phyloP scores from a whole-genome alignment of 495 filamentous ascomycete species.

The Aspergillus conjunctus region DNA sequence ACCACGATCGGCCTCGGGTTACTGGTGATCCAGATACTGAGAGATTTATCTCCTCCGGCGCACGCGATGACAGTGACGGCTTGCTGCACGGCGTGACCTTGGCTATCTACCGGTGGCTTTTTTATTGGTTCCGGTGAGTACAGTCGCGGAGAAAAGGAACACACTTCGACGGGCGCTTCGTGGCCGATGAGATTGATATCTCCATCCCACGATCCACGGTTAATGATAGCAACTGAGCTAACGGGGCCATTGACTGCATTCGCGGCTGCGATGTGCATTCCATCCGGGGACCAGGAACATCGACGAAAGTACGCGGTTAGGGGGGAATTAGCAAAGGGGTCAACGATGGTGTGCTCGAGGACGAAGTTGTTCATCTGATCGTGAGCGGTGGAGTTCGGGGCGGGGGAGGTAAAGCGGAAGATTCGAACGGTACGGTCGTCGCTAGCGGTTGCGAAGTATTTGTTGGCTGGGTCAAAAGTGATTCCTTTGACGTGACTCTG shows the following conservation, averaged over 20 bases:
- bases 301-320: constrained; percentile 96
- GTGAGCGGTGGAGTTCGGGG: constrained; percentile 87
- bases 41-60: constrained; percentile 91
- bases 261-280: constrained; percentile 93
- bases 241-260: constrained; percentile 98
- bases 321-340: constrained; percentile 84
- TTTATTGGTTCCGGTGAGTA: constrained; percentile 71
- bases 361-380: constrained; percentile 96
- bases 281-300: constrained; percentile 96
- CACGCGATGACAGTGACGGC: constrained; percentile 96
- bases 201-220: constrained; percentile 88
- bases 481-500: constrained; percentile 98
- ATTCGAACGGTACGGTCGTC: constrained; percentile 97
- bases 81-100: constrained; percentile 33
- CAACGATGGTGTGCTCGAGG: constrained; percentile 81
- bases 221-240: constrained; percentile 93
- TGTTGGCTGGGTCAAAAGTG: constrained; percentile 97
- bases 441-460: constrained; percentile 97
- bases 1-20: constrained; percentile 88
- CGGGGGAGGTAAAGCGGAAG: constrained; percentile 88
- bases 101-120: constrained; percentile 45
- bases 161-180: constrained; percentile 95
- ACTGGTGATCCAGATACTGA: constrained; percentile 97
- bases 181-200: constrained; percentile 98
- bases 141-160: constrained; percentile 90